Conservation (phyloP, 495 filamentous ascomycete species). For the Parathielavia hyrcaniae region DNA sequence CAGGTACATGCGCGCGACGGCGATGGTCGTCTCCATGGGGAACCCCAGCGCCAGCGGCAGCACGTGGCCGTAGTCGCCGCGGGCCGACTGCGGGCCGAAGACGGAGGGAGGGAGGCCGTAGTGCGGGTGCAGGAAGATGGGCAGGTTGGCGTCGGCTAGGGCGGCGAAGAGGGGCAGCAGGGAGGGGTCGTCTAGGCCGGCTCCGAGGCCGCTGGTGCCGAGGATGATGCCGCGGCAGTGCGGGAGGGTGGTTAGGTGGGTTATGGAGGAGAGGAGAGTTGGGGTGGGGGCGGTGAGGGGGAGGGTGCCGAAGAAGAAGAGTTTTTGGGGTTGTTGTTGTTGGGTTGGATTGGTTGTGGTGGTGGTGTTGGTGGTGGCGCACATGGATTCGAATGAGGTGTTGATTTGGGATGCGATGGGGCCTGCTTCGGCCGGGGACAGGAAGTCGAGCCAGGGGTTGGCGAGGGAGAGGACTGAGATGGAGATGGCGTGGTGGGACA, state of each 20-base stretch:
- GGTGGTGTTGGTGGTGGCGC: conserved; percentile 32
- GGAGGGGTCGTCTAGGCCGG: conserved; percentile 70
- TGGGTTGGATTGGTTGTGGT: no score
- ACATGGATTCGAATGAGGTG: conserved; percentile 65
- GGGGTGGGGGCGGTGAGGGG: conserved; percentile 62
- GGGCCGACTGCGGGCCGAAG: conserved; percentile 56
- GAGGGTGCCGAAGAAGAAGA: conserved; percentile 78
- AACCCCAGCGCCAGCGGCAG: conserved; percentile 83
- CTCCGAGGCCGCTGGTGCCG: conserved; percentile 75
- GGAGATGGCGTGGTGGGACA: conserved; percentile 75
- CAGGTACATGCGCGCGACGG: conserved; percentile 79
- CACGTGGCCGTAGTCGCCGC: conserved; percentile 75
- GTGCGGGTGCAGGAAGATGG: conserved; percentile 88
- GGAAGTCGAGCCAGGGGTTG: conserved; percentile 94
- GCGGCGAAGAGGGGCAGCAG: conserved; percentile 66
- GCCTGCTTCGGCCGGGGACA: conserved; percentile 55
- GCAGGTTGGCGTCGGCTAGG: conserved; percentile 53
- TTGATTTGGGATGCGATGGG: conserved; percentile 63
- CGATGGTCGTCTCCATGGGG: conserved; percentile 89
- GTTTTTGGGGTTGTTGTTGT: conserved; percentile 41
- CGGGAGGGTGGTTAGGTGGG: conserved; percentile 50
- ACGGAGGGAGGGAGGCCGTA: conserved; percentile 79
- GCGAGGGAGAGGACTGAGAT: conserved; percentile 83
- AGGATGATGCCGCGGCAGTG: conserved; percentile 81
- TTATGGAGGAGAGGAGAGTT: conserved; percentile 58